A percentile compares a stretch with the other conserved stretches of the same genome.
These are phyloP conservation scores for Ceratobasidium papillatum DNA, from an alignment of 1,284 basidiomycete species.

Conservation along the genomic window DNA sequence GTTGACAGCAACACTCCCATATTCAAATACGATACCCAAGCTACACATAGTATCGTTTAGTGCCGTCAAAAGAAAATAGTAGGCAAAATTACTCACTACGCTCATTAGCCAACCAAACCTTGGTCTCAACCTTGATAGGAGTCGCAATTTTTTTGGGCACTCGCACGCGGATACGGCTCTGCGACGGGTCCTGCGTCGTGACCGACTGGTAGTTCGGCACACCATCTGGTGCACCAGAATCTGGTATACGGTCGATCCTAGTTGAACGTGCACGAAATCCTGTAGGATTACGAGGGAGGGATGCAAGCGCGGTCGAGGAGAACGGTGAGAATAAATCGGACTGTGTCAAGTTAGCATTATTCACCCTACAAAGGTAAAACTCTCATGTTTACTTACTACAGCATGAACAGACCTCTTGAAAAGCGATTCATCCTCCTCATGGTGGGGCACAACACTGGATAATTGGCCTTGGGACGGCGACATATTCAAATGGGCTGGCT, in stretches of 20 bases:
- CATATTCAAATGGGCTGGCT: slow-evolving; percentile 31
- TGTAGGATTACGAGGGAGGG: slow-evolving; percentile 63
- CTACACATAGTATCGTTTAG: slow-evolving; percentile 52
- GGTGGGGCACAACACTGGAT: background rate
- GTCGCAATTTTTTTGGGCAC: slow-evolving; percentile 89
- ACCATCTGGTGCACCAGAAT: slow-evolving; percentile 58
- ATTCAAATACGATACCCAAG: slow-evolving; percentile 92
- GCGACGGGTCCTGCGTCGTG: slow-evolving; percentile 47
- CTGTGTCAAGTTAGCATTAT: slow-evolving; percentile 60
- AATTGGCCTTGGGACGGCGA: slow-evolving; percentile 9
- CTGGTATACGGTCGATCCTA: slow-evolving; percentile 52
- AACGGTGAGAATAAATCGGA: slow-evolving; percentile 71
- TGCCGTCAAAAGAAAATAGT: background rate
- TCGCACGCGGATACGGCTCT: slow-evolving; percentile 65
- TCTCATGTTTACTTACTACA: slow-evolving; percentile 5
- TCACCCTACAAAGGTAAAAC: background rate
- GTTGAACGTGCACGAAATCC: slow-evolving; percentile 67
- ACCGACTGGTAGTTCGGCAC: slow-evolving; percentile 63
- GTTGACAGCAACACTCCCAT: slow-evolving; percentile 86
- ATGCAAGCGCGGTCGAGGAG: slow-evolving; percentile 70
- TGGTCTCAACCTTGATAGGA: slow-evolving; percentile 92
- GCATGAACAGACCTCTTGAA: slow-evolving; percentile 38
- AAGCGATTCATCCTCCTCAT: slow-evolving; percentile 36
- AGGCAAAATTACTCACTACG: slow-evolving; percentile 66
- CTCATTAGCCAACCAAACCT: slow-evolving; percentile 99